Evolutionary conservation across 371 early-diverging fungal genomes (phyloP), one percentile per base, ranked within the genome.

Genomic region (Lichtheimia hyalospora): DNA sequence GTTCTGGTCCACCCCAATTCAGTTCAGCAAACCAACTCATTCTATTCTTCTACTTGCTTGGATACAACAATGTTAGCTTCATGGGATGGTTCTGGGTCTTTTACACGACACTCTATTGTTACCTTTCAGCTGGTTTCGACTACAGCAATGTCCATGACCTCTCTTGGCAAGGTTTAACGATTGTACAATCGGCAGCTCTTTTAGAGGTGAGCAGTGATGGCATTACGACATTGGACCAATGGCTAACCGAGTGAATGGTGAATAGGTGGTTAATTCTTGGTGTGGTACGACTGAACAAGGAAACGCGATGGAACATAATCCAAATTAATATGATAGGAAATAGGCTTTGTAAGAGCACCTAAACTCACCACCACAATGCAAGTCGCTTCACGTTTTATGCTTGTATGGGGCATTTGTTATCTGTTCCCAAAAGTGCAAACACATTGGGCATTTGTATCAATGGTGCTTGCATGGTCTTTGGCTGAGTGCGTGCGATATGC

Each of bases 381-480:
- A 75, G 94, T 97, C n/a, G 78, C 83, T 52, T 95, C 95, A 28
- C 87, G 97, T 3, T 74, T 96, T 34, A 77, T 92, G 44, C 75
- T 97, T 6, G 92, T 92, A 20, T 94, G 94, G 92, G 89, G 85
- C 28, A 82, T 92, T 25, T 77, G 88, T 62, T 82, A 86, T 40
- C 48, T 78, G 34, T 92, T 92, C 61, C 82, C 86, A 41, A 71
- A 81, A 69, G 85, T 90, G 48, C 84, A 80, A 40, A 65, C 79
- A 0, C 85, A 87, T 57, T 82, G 84, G 75, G 84, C 85, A 13
- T 89, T 89, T 60, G 79, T 89, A 25, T 83, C 90, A 42, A 95
- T 96, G 94, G 78, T 90, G 16, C 67, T 90, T 58, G 95, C 96
- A 13, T 97, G 97, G 97, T 84, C 81, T 46, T 77, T 97, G 61